Base-by-base conservation (phyloP, 75 land plant species). In the Cunninghamia lanceolata region DNA sequence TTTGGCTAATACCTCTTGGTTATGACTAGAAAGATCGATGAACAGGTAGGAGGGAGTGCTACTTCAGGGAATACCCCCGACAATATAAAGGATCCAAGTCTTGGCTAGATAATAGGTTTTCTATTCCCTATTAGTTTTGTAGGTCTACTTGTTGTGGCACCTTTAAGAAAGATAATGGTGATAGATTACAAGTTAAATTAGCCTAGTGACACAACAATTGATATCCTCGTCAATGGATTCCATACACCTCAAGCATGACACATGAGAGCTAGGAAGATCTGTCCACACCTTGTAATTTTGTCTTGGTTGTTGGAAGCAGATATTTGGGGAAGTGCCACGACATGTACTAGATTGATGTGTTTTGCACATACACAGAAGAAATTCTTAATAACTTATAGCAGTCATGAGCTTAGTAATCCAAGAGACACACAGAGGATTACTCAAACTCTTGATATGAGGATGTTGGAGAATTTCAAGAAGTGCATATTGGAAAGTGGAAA, bases 151-250 rank as follows among this genome's bases (percentile, higher is more conserved):
- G 90, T 92, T 32, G 84, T 95, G 35, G 93, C 94, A 17, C 94
- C 96, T 15, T 83, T 95, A 3, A 87, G 95, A 56, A 94, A 94
- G 94, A 95, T 95, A 73, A 71, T 30, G 3, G 86, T 95, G 79
- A 91, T 97, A 34, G 96, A 97, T 86, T 97, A 95, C 87, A 96
- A 91, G 76, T 88, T 97, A 56, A 92, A 87, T 0, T 97, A 97
- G 80, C 99, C 99, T n/a, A 97, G 98, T 89, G 99, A 98, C 3
- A 97, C 99, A 59, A 98, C 99, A 42, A 96, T 98, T 70, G 99
- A 96, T 39, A 84, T 93, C 66, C 91, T 97, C 73, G 95, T 97
- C 86, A 97, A 96, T 88, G 91, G 98, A 74, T 97, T 97, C 84
- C 99, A 97, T 82, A 94, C 98, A 32, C 92, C 95, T 50, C 83